Conservation (phyloP, 75 land plant species). For the Isoetes taiwanensis region DNA sequence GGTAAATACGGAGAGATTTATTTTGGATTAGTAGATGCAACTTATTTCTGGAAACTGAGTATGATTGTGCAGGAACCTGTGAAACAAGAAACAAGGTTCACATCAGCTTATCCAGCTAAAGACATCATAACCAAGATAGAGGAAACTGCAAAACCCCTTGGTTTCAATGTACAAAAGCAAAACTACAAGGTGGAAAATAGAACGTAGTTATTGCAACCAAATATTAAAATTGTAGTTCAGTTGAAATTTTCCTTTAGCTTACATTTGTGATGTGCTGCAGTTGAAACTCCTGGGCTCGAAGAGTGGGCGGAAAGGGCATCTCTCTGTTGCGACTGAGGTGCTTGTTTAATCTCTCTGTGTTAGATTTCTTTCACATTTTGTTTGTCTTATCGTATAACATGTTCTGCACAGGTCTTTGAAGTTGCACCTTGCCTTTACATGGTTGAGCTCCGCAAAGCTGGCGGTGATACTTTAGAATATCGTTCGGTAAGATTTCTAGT, state of each 20-base stretch:
- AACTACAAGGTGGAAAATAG: constrained; percentile 51
- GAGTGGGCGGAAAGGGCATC: background rate
- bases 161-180: constrained; percentile 15
- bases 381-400: too few relatives aligned
- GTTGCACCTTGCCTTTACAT: background rate
- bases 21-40: background rate
- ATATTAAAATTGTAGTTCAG: background rate
- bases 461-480: background rate
- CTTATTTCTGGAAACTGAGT: background rate
- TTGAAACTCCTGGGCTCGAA: background rate
- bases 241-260: background rate
- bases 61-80: background rate
- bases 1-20: too few relatives aligned
- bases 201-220: too few relatives aligned
- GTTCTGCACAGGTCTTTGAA: background rate
- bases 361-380: too few relatives aligned
- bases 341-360: too few relatives aligned
- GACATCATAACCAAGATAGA: constrained; percentile 33
- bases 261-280: background rate
- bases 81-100: constrained; percentile 1
- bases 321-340: background rate
- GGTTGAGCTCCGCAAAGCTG: constrained; percentile 1
- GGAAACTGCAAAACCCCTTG: background rate
- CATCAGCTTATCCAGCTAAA: constrained; percentile 28
- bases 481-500: constrained; percentile 7